A percentile compares a stretch with the other conserved stretches of the same genome.
phyloP scores from a whole-genome alignment of 2,329 filamentous ascomycete genomes.

The Cercospora sojina region DNA sequence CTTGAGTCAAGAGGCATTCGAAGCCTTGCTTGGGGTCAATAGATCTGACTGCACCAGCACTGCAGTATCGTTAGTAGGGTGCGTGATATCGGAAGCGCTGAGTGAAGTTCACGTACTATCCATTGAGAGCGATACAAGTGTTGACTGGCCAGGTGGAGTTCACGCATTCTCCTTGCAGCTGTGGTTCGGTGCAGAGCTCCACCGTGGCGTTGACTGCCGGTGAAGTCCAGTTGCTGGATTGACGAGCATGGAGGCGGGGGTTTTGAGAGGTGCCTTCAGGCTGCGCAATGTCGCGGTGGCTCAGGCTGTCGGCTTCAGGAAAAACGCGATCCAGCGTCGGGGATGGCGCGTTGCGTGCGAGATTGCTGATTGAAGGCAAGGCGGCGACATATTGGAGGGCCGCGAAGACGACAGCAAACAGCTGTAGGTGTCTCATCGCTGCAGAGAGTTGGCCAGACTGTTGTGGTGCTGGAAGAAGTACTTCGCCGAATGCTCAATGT shows the following conservation, averaged over 20 bases:
- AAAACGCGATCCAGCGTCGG: conserved; percentile 16
- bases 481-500: neutral
- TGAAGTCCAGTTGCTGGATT: conserved; percentile 12
- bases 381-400: neutral
- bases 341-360: neutral
- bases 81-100: neutral
- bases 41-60: conserved; percentile 26
- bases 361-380: neutral
- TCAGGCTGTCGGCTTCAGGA: neutral
- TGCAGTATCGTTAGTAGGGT: neutral
- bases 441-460: neutral
- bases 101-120: conserved; percentile 28
- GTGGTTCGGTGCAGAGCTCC: conserved; percentile 28
- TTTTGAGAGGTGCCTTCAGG: conserved; percentile 1
- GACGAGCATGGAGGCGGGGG: neutral
- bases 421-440: conserved; percentile 1
- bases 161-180: conserved; percentile 32
- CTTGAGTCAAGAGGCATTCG: conserved; percentile 36
- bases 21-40: conserved; percentile 29
- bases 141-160: conserved; percentile 30
- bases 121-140: conserved; percentile 30
- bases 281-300: neutral
- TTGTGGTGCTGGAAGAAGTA: neutral
- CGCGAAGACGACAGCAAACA: neutral
- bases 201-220: conserved; percentile 32